Conservation (phyloP, 208 protist genomes). For the Trypanosoma conorhini region DNA sequence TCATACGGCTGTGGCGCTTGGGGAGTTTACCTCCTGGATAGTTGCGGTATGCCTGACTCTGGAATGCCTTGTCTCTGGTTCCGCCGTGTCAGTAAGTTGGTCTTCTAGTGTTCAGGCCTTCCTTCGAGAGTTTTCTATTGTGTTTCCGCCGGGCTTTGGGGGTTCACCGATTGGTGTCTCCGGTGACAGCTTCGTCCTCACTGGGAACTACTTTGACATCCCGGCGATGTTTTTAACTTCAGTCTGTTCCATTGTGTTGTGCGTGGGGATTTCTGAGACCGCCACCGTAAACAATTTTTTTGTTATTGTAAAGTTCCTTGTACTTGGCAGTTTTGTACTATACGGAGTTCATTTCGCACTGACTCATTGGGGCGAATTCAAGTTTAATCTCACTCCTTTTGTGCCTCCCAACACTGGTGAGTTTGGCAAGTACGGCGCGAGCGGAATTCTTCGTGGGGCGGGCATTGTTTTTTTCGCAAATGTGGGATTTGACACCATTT, state of each 20-base stretch:
- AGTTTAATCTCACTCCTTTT: constrained; percentile 39
- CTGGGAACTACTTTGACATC: constrained; percentile 23
- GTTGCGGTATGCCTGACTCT: constrained; percentile 43
- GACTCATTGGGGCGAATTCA: constrained; percentile 20
- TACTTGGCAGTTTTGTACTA: constrained; percentile 35
- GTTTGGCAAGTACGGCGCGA: constrained; percentile 34
- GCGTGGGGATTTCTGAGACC: constrained; percentile 32
- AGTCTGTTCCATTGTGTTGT: constrained; percentile 29
- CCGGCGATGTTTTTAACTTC: constrained; percentile 25
- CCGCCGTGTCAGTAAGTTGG: constrained; percentile 40
- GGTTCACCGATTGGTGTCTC: constrained; percentile 18
- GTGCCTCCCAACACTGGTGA: constrained; percentile 32
- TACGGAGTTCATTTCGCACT: constrained; percentile 23
- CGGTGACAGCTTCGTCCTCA: constrained; percentile 13
- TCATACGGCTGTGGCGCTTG: constrained; percentile 39
- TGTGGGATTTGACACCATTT: constrained; percentile 54
- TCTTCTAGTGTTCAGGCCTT: constrained; percentile 22
- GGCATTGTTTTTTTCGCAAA: constrained; percentile 53
- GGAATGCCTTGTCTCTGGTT: constrained; percentile 42
- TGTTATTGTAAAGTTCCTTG: constrained; percentile 33
- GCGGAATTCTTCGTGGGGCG: constrained; percentile 33
- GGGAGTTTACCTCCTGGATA: constrained; percentile 40
- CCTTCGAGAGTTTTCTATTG: constrained; percentile 23
- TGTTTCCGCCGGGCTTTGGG: constrained; percentile 9
- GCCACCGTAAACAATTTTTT: constrained; percentile 35